These are phyloP conservation scores for Ogataea nitratoaversa DNA, from an alignment of 805 yeast species.

Conservation along the genomic window DNA sequence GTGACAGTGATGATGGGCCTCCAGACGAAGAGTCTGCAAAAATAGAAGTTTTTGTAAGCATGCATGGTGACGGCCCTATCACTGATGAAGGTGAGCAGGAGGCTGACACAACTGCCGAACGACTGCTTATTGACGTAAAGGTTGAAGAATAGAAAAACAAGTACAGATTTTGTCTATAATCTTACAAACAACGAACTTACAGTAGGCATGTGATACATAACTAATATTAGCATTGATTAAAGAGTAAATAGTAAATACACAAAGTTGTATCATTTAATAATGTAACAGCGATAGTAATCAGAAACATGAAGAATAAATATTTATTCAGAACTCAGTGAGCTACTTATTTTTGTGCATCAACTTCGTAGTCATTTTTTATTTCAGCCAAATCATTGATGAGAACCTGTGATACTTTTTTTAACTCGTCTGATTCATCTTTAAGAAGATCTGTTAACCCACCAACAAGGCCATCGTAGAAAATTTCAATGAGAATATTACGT, in stretches of 20 bases:
- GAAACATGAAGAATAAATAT: neutral
- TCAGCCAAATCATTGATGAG: slow-evolving; percentile 14
- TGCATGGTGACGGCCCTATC: neutral
- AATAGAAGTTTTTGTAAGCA: neutral
- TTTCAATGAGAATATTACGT: slow-evolving; percentile 47
- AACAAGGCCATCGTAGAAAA: slow-evolving; percentile 44
- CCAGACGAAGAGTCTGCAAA: slow-evolving; percentile 24
- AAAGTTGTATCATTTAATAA: too few relatives aligned
- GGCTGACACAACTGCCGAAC: too few relatives aligned
- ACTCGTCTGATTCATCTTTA: slow-evolving; percentile 46
- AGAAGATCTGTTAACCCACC: slow-evolving; percentile 47
- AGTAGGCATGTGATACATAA: too few relatives aligned
- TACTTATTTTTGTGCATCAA: slow-evolving; percentile 6
- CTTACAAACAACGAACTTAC: too few relatives aligned
- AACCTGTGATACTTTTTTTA: slow-evolving; percentile 13
- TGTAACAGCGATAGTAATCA: too few relatives aligned
- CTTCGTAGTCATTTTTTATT: slow-evolving; percentile 18
- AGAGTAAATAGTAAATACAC: too few relatives aligned
- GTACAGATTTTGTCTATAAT: too few relatives aligned
- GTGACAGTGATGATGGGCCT: slow-evolving; percentile 13
- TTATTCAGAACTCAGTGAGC: neutral
- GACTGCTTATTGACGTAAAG: too few relatives aligned
- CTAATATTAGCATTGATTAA: too few relatives aligned
- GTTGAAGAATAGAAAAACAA: too few relatives aligned
- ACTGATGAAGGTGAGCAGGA: neutral